Evolutionary conservation across 169 alveolate species (phyloP).

Genomic region (Theileria annulata): DNA sequence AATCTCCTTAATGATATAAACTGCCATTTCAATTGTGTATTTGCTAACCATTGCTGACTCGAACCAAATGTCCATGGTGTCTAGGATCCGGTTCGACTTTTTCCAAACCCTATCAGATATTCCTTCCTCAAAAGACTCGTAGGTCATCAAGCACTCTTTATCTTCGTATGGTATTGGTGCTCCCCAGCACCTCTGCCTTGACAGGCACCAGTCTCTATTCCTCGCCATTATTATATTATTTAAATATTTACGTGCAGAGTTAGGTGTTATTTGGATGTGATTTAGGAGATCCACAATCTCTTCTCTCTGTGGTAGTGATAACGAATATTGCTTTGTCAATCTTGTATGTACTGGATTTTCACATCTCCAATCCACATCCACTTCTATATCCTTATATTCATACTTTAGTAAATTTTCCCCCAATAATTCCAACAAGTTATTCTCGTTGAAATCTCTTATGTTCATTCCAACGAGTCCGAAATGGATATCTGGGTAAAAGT

Average conservation of each 20-base stretch:
- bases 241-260: slow-evolving; percentile 48
- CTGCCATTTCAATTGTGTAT: slow-evolving; percentile 10
- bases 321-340: slow-evolving; percentile 56
- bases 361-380: slow-evolving; percentile 57
- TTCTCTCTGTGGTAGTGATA: slow-evolving; percentile 23
- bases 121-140: neutral
- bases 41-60: slow-evolving; percentile 75
- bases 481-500: slow-evolving; percentile 41
- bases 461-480: slow-evolving; percentile 25
- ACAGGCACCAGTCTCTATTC: slow-evolving; percentile 80
- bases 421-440: slow-evolving; percentile 3
- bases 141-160: neutral
- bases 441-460: slow-evolving; percentile 37
- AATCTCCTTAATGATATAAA: slow-evolving; percentile 15
- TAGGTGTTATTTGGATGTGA: slow-evolving; percentile 56
- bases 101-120: slow-evolving; percentile 4
- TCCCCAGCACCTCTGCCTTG: slow-evolving; percentile 85
- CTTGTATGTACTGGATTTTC: slow-evolving; percentile 51
- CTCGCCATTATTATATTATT: slow-evolving; percentile 59
- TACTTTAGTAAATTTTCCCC: slow-evolving; percentile 35
- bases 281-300: slow-evolving; percentile 40
- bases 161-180: slow-evolving; percentile 59
- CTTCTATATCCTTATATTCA: slow-evolving; percentile 16
- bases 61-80: slow-evolving; percentile 80
- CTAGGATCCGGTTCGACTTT: neutral